phyloP scores from a whole-genome alignment of 768 basidiomycete genomes.

The Botryobasidium botryosum region DNA sequence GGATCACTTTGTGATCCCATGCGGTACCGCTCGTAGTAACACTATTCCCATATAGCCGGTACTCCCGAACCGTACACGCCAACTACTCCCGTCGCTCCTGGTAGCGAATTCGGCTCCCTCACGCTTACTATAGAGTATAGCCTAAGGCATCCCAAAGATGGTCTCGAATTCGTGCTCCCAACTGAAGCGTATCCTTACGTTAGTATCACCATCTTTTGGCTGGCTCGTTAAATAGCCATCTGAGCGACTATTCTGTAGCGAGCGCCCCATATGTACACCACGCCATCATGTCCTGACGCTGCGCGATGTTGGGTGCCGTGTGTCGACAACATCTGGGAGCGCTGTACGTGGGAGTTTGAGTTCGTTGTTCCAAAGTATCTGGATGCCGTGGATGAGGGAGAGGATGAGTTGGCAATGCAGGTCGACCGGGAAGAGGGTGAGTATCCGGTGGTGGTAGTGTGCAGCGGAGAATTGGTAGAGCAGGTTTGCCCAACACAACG shows the following conservation, averaged over 20 bases:
- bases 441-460: slow-evolving; percentile 71
- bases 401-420: too few relatives aligned
- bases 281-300: slow-evolving; percentile 70
- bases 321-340: slow-evolving; percentile 85
- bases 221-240: not conserved
- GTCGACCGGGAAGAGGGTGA: slow-evolving; percentile 29
- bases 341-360: slow-evolving; percentile 97
- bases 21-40: too few relatives aligned
- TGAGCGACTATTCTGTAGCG: slow-evolving; percentile 31
- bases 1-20: too few relatives aligned
- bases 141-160: slow-evolving; percentile 65
- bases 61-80: slow-evolving; percentile 49
- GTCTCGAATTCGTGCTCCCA: slow-evolving; percentile 68
- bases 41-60: too few relatives aligned
- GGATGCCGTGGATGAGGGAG: slow-evolving; percentile 27
- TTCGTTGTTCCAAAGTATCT: slow-evolving; percentile 79
- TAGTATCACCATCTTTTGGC: slow-evolving; percentile 21
- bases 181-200: slow-evolving; percentile 75
- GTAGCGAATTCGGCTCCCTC: slow-evolving; percentile 60
- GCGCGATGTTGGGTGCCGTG: slow-evolving; percentile 99
- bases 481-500: slow-evolving; percentile 35
- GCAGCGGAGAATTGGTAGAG: slow-evolving; percentile 89
- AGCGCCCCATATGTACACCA: slow-evolving; percentile 85
- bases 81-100: slow-evolving; percentile 16
- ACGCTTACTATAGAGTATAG: slow-evolving; percentile 64